A percentile compares a stretch with the other conserved stretches of the same genome.
phyloP scores from a whole-genome alignment of 345 rosid species.

The Eucalyptus regnans region DNA sequence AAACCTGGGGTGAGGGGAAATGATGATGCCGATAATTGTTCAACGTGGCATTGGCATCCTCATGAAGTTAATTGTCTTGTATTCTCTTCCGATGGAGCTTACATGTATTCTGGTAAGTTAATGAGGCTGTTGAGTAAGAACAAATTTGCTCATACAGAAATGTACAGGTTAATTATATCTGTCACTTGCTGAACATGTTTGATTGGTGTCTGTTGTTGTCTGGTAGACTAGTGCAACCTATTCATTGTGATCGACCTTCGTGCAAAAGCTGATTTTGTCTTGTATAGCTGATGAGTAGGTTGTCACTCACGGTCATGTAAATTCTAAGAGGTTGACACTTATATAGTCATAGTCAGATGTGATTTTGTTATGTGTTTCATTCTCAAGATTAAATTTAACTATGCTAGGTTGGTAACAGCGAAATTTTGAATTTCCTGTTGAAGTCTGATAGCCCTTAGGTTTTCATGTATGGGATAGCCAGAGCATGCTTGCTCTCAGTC shows the following conservation, averaged over 20 bases:
- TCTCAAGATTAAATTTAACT: neutral
- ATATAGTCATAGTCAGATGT: neutral
- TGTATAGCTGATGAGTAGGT: neutral
- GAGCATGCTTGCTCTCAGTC: neutral
- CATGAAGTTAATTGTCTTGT: constrained; percentile 50
- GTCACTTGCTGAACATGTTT: neutral
- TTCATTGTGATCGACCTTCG: neutral
- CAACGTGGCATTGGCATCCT: constrained; percentile 95
- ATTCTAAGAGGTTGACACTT: neutral
- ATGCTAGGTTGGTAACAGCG: neutral
- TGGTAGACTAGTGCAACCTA: neutral
- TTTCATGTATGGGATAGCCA: neutral
- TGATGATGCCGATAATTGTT: constrained; percentile 94
- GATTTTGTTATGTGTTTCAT: neutral
- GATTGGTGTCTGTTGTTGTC: neutral
- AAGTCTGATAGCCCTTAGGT: neutral
- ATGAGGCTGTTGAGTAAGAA: neutral
- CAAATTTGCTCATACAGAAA: neutral
- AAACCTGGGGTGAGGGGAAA: constrained; percentile 81
- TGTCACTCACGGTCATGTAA: neutral
- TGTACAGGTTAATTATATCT: neutral
- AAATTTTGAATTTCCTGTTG: neutral
- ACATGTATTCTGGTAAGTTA: constrained; percentile 67
- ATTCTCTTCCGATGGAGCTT: constrained; percentile 93
- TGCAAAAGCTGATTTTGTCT: neutral